Evolutionary conservation across 345 rosid genomes (phyloP).

Genomic region (Firmiana major): DNA sequence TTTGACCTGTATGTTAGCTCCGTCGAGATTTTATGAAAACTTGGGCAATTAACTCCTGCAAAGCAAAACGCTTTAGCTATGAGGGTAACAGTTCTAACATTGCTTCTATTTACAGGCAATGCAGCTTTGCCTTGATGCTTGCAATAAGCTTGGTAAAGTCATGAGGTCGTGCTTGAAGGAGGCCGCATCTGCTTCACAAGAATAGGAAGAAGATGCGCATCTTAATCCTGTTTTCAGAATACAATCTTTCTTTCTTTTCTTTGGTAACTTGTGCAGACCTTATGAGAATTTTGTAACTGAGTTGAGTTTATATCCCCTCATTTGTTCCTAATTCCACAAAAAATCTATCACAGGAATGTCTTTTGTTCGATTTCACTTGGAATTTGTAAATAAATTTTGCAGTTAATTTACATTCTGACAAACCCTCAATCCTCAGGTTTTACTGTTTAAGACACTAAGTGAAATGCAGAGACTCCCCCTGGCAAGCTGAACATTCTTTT

Average conservation of each 20-base stretch:
- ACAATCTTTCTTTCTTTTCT: neutral
- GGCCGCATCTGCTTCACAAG: conserved; percentile 48
- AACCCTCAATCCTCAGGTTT: neutral
- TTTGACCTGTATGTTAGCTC: neutral
- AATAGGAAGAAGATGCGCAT: conserved; percentile 21
- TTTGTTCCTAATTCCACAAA: neutral
- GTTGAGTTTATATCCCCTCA: neutral
- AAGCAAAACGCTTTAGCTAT: neutral
- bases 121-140: conserved; percentile 91
- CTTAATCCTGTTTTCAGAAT: too few relatives aligned
- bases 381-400: neutral
- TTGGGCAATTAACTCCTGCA: neutral
- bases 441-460: neutral
- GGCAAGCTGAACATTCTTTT: too few relatives aligned
- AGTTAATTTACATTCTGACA: neutral
- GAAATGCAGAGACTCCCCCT: too few relatives aligned
- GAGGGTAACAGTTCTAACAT: neutral
- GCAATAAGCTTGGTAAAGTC: conserved; percentile 68
- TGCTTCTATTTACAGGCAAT: conserved; percentile 55
- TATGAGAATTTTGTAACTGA: neutral
- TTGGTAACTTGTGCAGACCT: neutral
- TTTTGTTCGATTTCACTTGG: neutral
- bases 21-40: neutral
- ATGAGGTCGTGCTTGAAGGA: conserved; percentile 86
- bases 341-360: neutral